Evolutionary conservation across 2,329 filamentous ascomycete species (phyloP).

Genomic region (Ascocoryne sarcoides): DNA sequence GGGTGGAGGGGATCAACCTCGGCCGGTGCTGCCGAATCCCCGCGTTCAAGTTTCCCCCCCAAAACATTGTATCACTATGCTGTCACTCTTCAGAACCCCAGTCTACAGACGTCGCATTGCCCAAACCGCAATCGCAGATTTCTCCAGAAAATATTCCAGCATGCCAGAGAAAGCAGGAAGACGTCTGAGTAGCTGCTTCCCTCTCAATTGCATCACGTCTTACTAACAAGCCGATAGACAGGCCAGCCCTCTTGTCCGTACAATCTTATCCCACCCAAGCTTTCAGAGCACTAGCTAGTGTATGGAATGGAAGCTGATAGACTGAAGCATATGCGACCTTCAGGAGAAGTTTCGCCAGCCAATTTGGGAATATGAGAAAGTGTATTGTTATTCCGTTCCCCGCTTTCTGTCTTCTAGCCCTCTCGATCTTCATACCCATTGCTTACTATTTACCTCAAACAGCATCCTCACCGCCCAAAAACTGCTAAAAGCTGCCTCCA

Average conservation of each 20-base stretch:
- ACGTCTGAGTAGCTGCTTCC: constrained; percentile 12
- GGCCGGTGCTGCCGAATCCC: too few species aligned
- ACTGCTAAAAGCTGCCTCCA: constrained; percentile 54
- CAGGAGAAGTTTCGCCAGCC: constrained; percentile 84
- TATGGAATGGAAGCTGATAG: background rate
- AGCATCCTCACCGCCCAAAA: constrained; percentile 61
- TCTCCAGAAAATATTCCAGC: constrained; percentile 1
- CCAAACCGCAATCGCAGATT: too few species aligned
- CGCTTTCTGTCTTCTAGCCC: background rate
- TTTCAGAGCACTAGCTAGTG: background rate
- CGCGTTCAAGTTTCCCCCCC: too few species aligned
- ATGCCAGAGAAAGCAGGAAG: constrained; percentile 14
- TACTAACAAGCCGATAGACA: constrained; percentile 6
- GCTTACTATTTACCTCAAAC: constrained; percentile 4
- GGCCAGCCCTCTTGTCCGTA: constrained; percentile 19
- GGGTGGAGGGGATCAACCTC: too few species aligned
- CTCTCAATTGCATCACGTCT: background rate
- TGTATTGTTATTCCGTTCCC: constrained; percentile 41
- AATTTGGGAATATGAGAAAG: constrained; percentile 77
- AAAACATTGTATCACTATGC: too few species aligned
- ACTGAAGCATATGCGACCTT: constrained; percentile 74
- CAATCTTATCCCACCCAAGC: background rate
- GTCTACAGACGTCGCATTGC: too few species aligned
- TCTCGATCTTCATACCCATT: constrained; percentile 2
- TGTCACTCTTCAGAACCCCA: too few species aligned